Evolutionary conservation across 192 early-diverging fungal genomes (phyloP).

Genomic region (Backusella liffmaniae): DNA sequence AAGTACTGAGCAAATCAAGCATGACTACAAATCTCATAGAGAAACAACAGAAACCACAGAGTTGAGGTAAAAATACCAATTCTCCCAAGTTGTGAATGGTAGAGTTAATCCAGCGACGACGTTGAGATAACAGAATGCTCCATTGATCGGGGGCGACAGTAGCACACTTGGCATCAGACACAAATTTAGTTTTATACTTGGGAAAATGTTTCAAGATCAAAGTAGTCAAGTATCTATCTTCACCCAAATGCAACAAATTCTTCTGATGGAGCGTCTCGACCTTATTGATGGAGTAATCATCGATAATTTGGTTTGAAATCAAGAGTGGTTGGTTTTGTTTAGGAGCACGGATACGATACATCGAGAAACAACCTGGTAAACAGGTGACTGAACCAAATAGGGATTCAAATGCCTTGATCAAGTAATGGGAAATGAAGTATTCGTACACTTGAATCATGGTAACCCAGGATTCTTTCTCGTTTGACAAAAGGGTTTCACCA

Average conservation of each 20-base stretch:
- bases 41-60: conserved; percentile 97
- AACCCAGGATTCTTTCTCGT: conserved; percentile 90
- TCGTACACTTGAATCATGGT: conserved; percentile 99
- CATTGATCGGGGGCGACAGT: conserved; percentile 94
- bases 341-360: conserved; percentile 93
- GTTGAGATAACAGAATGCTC: conserved; percentile 91
- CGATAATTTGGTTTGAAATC: conserved; percentile 83
- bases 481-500: conserved; percentile 91
- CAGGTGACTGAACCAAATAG: conserved; percentile 96
- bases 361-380: conserved; percentile 97
- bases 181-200: conserved; percentile 90
- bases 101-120: conserved; percentile 99
- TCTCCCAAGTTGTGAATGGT: conserved; percentile 98
- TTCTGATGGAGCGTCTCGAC: conserved; percentile 98
- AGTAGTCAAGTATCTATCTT: conserved; percentile 97
- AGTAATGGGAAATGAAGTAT: conserved; percentile 95
- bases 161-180: conserved; percentile 85
- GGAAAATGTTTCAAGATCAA: conserved; percentile 97
- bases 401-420: conserved; percentile 96
- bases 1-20: conserved; percentile 87
- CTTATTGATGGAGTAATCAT: conserved; percentile 87
- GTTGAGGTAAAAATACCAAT: conserved; percentile 86
- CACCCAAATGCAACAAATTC: conserved; percentile 96
- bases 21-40: conserved; percentile 96
- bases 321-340: conserved; percentile 87